These are phyloP conservation scores for Terana coerulea DNA, from an alignment of 768 basidiomycete species.

Conservation along the genomic window DNA sequence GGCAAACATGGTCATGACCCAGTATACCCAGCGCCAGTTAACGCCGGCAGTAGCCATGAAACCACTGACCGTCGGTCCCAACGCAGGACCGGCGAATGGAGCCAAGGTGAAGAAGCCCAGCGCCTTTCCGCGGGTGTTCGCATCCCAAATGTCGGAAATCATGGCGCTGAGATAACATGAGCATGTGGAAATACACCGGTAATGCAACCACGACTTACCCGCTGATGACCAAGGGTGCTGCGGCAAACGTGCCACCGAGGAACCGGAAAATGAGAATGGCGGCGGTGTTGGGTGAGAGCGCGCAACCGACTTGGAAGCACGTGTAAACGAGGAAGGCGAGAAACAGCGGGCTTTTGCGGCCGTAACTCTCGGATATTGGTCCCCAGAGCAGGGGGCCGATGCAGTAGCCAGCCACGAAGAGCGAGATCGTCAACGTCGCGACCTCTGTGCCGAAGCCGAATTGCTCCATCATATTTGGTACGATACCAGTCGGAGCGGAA, in stretches of 20 bases:
- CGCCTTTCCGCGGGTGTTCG: conserved; percentile 57
- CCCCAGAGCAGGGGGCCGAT: conserved; percentile 61
- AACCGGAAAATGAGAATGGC: conserved; percentile 69
- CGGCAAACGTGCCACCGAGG: conserved; percentile 66
- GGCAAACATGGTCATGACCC: conserved; percentile 59
- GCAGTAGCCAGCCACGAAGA: conserved; percentile 69
- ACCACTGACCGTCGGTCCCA: conserved; percentile 31
- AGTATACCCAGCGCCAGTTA: conserved; percentile 68
- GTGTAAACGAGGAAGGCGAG: conserved; percentile 49
- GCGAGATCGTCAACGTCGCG: conserved; percentile 51
- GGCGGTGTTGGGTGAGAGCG: conserved; percentile 55
- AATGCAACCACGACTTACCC: conserved; percentile 38
- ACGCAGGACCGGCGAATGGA: conserved; percentile 62
- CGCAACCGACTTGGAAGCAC: conserved; percentile 62
- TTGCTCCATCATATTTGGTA: conserved; percentile 38
- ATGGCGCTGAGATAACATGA: conserved; percentile 19
- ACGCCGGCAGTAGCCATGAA: conserved; percentile 35
- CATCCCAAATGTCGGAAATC: conserved; percentile 49
- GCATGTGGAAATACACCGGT: conserved; percentile 17
- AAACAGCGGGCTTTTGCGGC: conserved; percentile 20
- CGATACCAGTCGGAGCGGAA: conserved; percentile 51
- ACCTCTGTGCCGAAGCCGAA: conserved; percentile 50
- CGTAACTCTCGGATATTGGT: conserved; percentile 43
- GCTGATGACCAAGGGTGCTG: conserved; percentile 64
- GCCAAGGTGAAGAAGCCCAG: conserved; percentile 46